Conservation (phyloP, 2,329 filamentous ascomycete genomes). For the Pleurostoma richardsiae region DNA sequence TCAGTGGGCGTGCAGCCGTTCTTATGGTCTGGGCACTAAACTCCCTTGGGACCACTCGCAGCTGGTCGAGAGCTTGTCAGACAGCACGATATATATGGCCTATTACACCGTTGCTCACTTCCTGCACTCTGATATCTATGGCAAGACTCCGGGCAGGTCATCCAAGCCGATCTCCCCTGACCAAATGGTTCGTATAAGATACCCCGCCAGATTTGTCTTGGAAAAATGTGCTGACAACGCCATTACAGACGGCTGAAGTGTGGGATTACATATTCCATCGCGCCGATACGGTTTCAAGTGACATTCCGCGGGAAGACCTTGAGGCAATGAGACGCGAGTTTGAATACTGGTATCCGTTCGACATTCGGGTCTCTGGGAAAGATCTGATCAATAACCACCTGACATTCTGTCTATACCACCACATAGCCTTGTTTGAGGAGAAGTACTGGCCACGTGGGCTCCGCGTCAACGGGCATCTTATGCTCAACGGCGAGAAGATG, state of each 20-base stretch:
- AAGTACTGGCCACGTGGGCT: conserved; percentile 86
- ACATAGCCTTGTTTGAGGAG: conserved; percentile 80
- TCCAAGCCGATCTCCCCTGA: too few species aligned
- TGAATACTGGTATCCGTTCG: conserved; percentile 94
- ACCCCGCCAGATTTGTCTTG: too few species aligned
- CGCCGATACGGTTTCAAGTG: conserved; percentile 50
- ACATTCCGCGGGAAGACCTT: conserved; percentile 71
- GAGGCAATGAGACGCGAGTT: conserved; percentile 85
- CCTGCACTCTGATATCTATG: conserved; percentile 83
- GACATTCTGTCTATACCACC: conserved; percentile 93
- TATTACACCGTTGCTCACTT: conserved; percentile 64
- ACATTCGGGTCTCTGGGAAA: conserved; percentile 84
- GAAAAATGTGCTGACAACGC: conserved; percentile 51
- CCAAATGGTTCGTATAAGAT: too few species aligned
- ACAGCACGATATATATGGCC: conserved; percentile 89
- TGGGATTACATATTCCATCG: conserved; percentile 95
- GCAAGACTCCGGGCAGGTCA: conserved; percentile 23
- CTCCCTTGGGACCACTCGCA: conserved; percentile 90
- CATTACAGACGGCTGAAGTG: conserved; percentile 69
- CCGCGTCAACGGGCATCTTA: conserved; percentile 86
- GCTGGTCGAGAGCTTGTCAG: conserved; percentile 86
- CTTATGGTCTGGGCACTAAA: conserved; percentile 88
- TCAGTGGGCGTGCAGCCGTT: conserved; percentile 91
- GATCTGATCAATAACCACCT: conserved; percentile 91
- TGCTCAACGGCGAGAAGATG: conserved; percentile 98